phyloP scores from a whole-genome alignment of 2,329 filamentous ascomycete genomes.

The Ascochyta lentis region DNA sequence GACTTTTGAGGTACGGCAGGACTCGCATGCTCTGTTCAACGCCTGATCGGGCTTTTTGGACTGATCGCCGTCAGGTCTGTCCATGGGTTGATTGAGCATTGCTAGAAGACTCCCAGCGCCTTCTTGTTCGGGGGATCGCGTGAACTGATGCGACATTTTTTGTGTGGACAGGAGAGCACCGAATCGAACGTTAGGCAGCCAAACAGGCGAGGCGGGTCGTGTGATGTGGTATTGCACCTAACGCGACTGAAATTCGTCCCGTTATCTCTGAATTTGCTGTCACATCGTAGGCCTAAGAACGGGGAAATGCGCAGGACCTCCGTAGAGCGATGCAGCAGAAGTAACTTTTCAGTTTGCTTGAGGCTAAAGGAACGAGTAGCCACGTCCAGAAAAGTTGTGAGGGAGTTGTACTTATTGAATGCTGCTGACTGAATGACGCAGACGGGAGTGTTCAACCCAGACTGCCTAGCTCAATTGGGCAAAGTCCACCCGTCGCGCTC shows the following conservation, averaged over 20 bases:
- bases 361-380: background rate
- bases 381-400: background rate
- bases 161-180: too few species aligned
- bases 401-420: background rate
- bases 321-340: background rate
- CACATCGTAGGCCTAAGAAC: background rate
- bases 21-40: constrained; percentile 46
- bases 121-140: constrained; percentile 12
- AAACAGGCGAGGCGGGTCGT: background rate
- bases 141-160: constrained; percentile 21
- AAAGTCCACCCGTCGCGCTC: background rate
- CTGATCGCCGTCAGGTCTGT: constrained; percentile 23
- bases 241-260: constrained; percentile 10
- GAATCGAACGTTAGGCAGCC: background rate
- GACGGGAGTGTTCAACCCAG: background rate
- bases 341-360: background rate
- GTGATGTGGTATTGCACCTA: background rate
- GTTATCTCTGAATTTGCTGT: constrained; percentile 2
- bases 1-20: constrained; percentile 46
- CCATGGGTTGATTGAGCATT: constrained; percentile 21
- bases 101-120: constrained; percentile 17
- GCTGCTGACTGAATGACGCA: constrained; percentile 7
- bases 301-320: background rate
- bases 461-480: background rate
- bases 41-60: constrained; percentile 38